Percentiles rank a stretch among this genome's conserved stretches.
Evolutionary conservation across 352 stramenopile genomes (phyloP).

Genomic region (Phytophthora syringae): DNA sequence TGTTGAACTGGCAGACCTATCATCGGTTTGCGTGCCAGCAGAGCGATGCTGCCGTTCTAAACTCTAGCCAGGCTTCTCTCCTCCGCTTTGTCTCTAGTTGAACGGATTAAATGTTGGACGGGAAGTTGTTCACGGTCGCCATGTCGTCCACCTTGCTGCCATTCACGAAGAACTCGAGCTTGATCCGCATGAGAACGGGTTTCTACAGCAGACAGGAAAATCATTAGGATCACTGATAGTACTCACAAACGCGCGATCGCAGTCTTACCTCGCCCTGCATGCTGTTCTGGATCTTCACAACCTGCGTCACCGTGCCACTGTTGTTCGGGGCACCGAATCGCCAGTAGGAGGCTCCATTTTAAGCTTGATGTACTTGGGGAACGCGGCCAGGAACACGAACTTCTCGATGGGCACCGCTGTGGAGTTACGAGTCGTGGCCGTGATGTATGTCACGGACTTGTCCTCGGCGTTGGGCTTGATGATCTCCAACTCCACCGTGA

Average conservation of each 20-base stretch:
- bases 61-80: slow-evolving; percentile 14
- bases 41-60: slow-evolving; percentile 22
- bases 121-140: slow-evolving; percentile 80
- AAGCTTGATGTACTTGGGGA: slow-evolving; percentile 98
- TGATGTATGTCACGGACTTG: slow-evolving; percentile 92
- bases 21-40: slow-evolving; percentile 15
- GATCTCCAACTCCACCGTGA: slow-evolving; percentile 92
- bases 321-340: slow-evolving; percentile 88
- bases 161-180: slow-evolving; percentile 86
- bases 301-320: slow-evolving; percentile 90
- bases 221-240: slow-evolving; percentile 4
- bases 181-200: slow-evolving; percentile 87
- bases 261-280: slow-evolving; percentile 89
- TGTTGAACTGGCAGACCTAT: slow-evolving; percentile 10
- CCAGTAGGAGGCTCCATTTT: slow-evolving; percentile 97
- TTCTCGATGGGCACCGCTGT: slow-evolving; percentile 88
- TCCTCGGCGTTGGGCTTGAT: slow-evolving; percentile 94
- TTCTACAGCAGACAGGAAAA: slow-evolving; percentile 56
- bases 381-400: slow-evolving; percentile 94
- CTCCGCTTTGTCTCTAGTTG: slow-evolving; percentile 22
- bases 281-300: slow-evolving; percentile 96
- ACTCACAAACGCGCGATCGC: neutral
- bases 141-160: slow-evolving; percentile 88
- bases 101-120: slow-evolving; percentile 61
- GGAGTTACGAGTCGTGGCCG: slow-evolving; percentile 94